phyloP scores from a whole-genome alignment of 345 rosid genomes.

The Geranium rotundifolium region DNA sequence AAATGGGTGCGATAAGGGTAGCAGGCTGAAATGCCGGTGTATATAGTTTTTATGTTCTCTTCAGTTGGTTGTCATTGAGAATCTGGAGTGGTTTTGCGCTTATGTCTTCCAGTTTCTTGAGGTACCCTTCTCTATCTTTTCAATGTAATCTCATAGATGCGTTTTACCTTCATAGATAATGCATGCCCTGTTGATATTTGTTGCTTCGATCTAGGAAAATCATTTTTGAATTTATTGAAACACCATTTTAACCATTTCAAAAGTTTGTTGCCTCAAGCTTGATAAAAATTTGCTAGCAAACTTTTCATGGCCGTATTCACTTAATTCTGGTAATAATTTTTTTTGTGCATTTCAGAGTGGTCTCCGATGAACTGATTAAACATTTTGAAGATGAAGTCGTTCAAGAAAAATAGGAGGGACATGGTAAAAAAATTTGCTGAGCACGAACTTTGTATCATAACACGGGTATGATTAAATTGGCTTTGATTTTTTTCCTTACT shows the following conservation, averaged over 20 bases:
- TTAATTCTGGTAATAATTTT: too few relatives aligned
- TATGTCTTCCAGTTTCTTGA: conserved; percentile 28
- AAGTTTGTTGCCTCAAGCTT: too few relatives aligned
- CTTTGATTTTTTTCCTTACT: conserved; percentile 2
- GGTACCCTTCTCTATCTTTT: conserved; percentile 33
- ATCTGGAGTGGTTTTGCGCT: conserved; percentile 41
- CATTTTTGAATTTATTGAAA: too few relatives aligned
- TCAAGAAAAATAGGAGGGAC: conserved; percentile 16
- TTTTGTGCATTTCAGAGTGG: conserved; percentile 25
- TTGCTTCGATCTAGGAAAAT: background rate
- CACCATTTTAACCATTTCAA: too few relatives aligned
- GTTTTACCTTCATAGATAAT: background rate
- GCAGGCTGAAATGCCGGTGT: conserved; percentile 50
- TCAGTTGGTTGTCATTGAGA: conserved; percentile 35
- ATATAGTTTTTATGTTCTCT: conserved; percentile 16
- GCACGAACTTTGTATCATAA: conserved; percentile 28
- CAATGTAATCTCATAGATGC: background rate
- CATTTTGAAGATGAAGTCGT: conserved; percentile 23
- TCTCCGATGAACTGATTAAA: conserved; percentile 22
- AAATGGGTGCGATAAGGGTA: conserved; percentile 78
- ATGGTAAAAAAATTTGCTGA: conserved; percentile 20
- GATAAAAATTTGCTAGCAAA: background rate
- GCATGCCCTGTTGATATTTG: background rate
- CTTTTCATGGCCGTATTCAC: too few relatives aligned
- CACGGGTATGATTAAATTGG: conserved; percentile 19